A percentile compares a stretch with the other conserved stretches of the same genome.
phyloP scores from a whole-genome alignment of 352 stramenopile genomes.

The Aphanomyces euteiches region DNA sequence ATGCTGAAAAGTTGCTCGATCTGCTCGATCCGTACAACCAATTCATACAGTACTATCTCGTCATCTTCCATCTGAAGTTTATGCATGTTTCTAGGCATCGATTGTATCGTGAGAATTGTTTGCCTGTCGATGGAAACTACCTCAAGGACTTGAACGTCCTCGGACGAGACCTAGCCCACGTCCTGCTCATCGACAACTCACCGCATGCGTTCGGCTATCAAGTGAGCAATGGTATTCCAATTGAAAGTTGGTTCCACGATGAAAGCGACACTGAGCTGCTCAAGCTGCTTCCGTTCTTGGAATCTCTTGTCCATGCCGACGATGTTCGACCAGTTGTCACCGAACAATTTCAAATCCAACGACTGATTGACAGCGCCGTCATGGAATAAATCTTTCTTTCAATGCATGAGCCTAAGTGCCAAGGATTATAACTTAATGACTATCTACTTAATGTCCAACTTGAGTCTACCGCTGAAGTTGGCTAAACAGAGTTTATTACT shows the following conservation, averaged over 20 bases:
- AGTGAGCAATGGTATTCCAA: constrained; percentile 97
- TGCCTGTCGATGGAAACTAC: constrained; percentile 97
- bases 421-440: too few relatives aligned
- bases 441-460: too few relatives aligned
- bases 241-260: constrained; percentile 98
- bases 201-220: constrained; percentile 98
- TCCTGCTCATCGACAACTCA: constrained; percentile 97
- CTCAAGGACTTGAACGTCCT: constrained; percentile 98
- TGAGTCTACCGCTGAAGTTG: too few relatives aligned
- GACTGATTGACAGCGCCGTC: constrained; percentile 69
- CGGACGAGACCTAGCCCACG: constrained; percentile 86
- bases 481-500: too few relatives aligned
- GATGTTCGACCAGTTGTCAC: constrained; percentile 88
- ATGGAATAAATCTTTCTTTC: not conserved
- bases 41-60: constrained; percentile 68
- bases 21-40: constrained; percentile 92
- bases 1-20: constrained; percentile 97
- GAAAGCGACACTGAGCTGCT: constrained; percentile 93
- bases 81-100: constrained; percentile 68
- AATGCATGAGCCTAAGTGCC: too few relatives aligned
- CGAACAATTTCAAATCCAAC: constrained; percentile 89
- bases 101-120: constrained; percentile 94
- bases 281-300: constrained; percentile 94
- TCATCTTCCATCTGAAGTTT: not conserved
- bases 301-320: constrained; percentile 78